Conservation (phyloP, 1,284 basidiomycete species). For the Cryptococcus wingfieldii region DNA sequence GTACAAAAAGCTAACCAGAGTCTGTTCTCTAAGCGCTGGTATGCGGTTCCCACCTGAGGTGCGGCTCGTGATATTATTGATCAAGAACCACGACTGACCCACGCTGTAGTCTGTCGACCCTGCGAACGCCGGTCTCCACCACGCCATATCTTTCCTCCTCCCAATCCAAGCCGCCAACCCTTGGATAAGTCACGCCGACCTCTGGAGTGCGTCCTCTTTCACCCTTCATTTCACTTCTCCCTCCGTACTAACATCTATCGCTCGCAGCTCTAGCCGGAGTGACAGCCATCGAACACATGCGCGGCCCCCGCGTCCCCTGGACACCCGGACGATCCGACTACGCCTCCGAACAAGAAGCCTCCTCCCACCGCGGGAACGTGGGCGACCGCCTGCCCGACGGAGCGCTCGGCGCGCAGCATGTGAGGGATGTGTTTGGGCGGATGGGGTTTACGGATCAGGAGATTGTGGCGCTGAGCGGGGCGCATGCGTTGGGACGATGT, state of each 20-base stretch:
- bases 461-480: slow-evolving; percentile 56
- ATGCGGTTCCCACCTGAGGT: slow-evolving; percentile 52
- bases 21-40: slow-evolving; percentile 31
- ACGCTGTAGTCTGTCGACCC: slow-evolving; percentile 37
- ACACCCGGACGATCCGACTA: slow-evolving; percentile 53
- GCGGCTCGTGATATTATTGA: neutral
- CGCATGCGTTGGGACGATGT: slow-evolving; percentile 53
- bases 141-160: slow-evolving; percentile 53
- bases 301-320: slow-evolving; percentile 53
- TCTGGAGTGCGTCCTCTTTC: slow-evolving; percentile 42
- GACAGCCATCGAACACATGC: slow-evolving; percentile 53
- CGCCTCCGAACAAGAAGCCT: slow-evolving; percentile 42
- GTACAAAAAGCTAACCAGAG: slow-evolving; percentile 2
- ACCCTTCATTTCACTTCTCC: neutral
- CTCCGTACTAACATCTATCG: neutral
- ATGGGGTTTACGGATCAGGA: slow-evolving; percentile 57
- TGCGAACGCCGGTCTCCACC: slow-evolving; percentile 51
- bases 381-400: slow-evolving; percentile 52
- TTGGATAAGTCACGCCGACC: slow-evolving; percentile 54
- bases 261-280: slow-evolving; percentile 49
- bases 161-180: slow-evolving; percentile 53
- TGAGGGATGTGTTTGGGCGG: slow-evolving; percentile 53
- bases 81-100: neutral
- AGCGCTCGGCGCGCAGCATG: slow-evolving; percentile 51
- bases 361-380: slow-evolving; percentile 46